Evolutionary conservation across 2,329 filamentous ascomycete species (phyloP).

Genomic region (Colletotrichum melonis): DNA sequence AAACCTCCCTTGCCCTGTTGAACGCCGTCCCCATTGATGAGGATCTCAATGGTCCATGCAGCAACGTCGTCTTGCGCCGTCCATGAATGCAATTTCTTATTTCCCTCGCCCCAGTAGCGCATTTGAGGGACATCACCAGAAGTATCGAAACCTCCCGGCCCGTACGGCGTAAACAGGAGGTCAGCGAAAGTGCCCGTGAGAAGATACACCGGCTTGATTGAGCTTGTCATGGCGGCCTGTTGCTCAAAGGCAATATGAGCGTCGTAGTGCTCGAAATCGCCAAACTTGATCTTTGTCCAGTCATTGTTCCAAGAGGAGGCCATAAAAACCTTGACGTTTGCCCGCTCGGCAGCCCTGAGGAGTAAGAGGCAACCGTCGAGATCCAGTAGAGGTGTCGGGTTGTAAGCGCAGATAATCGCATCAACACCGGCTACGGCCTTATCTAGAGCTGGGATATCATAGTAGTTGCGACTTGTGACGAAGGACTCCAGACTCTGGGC

Average conservation of each 20-base stretch:
- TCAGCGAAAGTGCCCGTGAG: slow-evolving; percentile 45
- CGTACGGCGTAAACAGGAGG: slow-evolving; percentile 36
- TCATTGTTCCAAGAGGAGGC: slow-evolving; percentile 47
- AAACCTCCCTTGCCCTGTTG: slow-evolving; percentile 22
- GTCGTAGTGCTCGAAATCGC: slow-evolving; percentile 48
- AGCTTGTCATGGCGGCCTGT: slow-evolving; percentile 42
- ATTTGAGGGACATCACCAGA: slow-evolving; percentile 5
- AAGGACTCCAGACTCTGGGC: slow-evolving; percentile 42
- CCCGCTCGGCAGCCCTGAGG: slow-evolving; percentile 48
- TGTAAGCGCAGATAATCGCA: slow-evolving; percentile 48
- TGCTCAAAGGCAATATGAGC: slow-evolving; percentile 46
- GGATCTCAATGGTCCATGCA: slow-evolving; percentile 23
- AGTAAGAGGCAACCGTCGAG: slow-evolving; percentile 50
- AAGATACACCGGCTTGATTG: slow-evolving; percentile 45
- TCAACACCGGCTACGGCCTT: slow-evolving; percentile 47
- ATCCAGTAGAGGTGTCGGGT: slow-evolving; percentile 34
- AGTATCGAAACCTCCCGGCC: slow-evolving; percentile 8
- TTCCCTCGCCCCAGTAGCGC: slow-evolving; percentile 18
- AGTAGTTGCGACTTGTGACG: slow-evolving; percentile 39
- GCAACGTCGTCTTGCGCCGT: slow-evolving; percentile 12
- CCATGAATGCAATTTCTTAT: slow-evolving; percentile 18
- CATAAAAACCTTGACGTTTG: slow-evolving; percentile 44
- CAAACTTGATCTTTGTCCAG: slow-evolving; percentile 43
- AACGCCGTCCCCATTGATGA: slow-evolving; percentile 25
- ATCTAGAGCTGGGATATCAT: slow-evolving; percentile 47